A percentile compares a stretch with the other conserved stretches of the same genome.
Evolutionary conservation across 208 protist genomes (phyloP).

Genomic region (Acanthamoeba divionensis): DNA sequence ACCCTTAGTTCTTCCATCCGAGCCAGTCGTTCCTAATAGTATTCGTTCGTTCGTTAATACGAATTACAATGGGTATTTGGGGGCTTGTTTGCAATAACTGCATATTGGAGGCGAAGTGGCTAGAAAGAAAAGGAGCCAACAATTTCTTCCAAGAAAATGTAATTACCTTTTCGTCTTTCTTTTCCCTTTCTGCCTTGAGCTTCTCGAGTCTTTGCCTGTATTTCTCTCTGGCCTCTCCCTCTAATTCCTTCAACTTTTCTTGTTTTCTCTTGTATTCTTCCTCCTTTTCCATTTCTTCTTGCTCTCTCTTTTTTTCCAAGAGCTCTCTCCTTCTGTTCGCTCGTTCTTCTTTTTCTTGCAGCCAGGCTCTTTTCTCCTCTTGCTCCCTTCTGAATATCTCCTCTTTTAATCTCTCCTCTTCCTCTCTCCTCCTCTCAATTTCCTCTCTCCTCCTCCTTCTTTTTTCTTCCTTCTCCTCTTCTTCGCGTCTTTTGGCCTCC

Average conservation of each 20-base stretch:
- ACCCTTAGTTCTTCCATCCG: neutral
- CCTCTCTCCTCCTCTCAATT: neutral
- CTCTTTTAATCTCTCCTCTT: conserved; percentile 19
- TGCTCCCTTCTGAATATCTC: conserved; percentile 3
- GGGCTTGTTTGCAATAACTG: too few relatives aligned
- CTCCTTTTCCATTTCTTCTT: conserved; percentile 12
- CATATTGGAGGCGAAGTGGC: too few relatives aligned
- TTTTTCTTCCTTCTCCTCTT: neutral
- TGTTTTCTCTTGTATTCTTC: neutral
- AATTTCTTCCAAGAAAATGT: neutral
- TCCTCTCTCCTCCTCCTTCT: neutral
- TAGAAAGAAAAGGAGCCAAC: neutral
- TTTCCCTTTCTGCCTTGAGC: neutral
- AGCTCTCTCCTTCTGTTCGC: neutral
- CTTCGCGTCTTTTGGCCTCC: neutral
- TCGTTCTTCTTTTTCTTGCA: neutral
- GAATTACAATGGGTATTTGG: neutral
- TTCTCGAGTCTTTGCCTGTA: neutral
- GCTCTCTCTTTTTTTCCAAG: neutral
- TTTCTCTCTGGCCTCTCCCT: neutral
- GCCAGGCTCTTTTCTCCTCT: neutral
- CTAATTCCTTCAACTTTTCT: too few relatives aligned
- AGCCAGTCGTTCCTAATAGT: neutral
- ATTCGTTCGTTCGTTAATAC: neutral
- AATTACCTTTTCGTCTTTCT: neutral